Base-by-base conservation (phyloP, 805 yeast species). In the Candida parachauliodes region DNA sequence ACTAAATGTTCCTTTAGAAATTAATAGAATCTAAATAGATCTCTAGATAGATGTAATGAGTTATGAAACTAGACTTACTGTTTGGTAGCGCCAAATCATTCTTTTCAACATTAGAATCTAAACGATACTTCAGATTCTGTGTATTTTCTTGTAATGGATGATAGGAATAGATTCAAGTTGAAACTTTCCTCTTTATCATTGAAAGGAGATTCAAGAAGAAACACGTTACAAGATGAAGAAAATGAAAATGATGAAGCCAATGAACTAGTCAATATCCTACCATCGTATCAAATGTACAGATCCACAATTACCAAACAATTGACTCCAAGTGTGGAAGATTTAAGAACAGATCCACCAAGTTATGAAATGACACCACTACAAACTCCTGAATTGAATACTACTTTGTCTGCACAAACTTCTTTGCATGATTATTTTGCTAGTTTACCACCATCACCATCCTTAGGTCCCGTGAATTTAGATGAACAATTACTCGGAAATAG, bases 261-360 rank as follows among this genome's bases (percentile, higher is more conserved):
- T 21, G 51, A 52, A 18, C 46, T 65, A 33, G 48, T 63, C 32
- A 62, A 59, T 37, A 65, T 65, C 30, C 49, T 65, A 14, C 72
- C 72, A 3, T 62, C 69, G 3, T 65, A 65, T 43, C 62, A 59
- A 22, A 64, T 65, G 70, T 60, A 57, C 41, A 62, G 59, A 43
- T 56, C 65, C 12, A 63, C 67, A 3, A 55, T 66, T 28, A 60
- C 68, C 15, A 62, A 60, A 36, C 55, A 51, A 37, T 49, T 64
- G 36, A 54, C 59, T 8, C 68, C 70, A 8, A 49, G 56, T 12
- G 41, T 43, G 1, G 60, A 61, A 22, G 53, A 59, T 31, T 29
- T 46, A 19, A 39, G 56, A 28, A 43, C 51, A 2, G 60, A 51
- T 25, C 70, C 68, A 4, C 72, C 72, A 8, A 40, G 49, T 8